Percentiles rank a stretch among this genome's conserved stretches.
Evolutionary conservation across 495 filamentous ascomycete genomes (phyloP).

Genomic region (Hyaloscypha hepaticicola): DNA sequence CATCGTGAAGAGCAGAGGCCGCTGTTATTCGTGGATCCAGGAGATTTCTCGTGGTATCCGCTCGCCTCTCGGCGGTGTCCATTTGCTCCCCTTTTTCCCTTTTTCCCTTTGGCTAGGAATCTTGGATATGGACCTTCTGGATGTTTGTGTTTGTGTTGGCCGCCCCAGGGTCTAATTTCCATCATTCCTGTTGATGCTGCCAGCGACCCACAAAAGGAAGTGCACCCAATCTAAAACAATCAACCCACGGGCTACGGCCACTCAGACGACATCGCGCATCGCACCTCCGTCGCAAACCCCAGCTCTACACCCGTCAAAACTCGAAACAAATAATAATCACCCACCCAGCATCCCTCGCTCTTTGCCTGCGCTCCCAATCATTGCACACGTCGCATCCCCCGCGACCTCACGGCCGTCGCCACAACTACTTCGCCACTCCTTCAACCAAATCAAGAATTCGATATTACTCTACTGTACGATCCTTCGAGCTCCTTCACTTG

Average conservation of each 20-base stretch:
- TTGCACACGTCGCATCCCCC: background rate
- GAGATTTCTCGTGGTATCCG: background rate
- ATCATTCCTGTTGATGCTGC: background rate
- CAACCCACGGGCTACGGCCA: background rate
- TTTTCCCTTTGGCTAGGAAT: background rate
- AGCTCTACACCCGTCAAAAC: background rate
- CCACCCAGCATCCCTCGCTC: background rate
- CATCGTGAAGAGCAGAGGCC: background rate
- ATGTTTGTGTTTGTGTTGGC: background rate
- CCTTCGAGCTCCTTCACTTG: conserved; percentile 9
- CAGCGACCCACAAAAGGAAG: background rate
- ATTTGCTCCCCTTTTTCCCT: background rate
- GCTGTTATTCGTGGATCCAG: background rate
- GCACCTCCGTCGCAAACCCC: background rate
- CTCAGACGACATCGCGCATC: background rate
- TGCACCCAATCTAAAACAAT: background rate
- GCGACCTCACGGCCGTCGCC: conserved; percentile 15
- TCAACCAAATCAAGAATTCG: conserved; percentile 4
- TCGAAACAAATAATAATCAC: background rate
- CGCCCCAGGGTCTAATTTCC: background rate
- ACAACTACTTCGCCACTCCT: conserved; percentile 11
- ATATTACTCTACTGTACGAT: background rate
- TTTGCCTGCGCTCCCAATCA: background rate
- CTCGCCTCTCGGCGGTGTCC: background rate
- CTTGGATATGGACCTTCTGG: background rate